These are phyloP conservation scores for Lecanicillium sp. DNA, from an alignment of 2,329 filamentous ascomycete species.

Conservation along the genomic window DNA sequence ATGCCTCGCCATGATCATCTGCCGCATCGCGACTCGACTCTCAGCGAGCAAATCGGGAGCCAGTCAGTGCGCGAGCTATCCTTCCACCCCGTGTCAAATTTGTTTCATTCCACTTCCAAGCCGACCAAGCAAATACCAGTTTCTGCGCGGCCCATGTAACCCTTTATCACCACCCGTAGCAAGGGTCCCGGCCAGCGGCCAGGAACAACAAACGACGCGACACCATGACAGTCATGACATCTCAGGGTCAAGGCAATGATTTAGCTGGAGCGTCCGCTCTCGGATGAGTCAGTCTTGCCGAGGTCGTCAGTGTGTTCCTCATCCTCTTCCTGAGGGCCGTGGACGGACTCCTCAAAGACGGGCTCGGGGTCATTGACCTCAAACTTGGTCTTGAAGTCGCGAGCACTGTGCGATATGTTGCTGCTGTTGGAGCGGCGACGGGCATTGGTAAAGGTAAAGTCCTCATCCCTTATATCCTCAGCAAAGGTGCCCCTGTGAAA, in stretches of 20 bases:
- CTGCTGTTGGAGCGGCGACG: constrained; percentile 92
- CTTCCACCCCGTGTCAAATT: constrained; percentile 3
- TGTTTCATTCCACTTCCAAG: neutral
- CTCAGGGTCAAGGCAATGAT: neutral
- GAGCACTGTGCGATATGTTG: constrained; percentile 59
- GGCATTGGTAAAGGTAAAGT: constrained; percentile 76
- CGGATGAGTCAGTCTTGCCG: constrained; percentile 50
- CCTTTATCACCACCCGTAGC: neutral
- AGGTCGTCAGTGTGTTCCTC: constrained; percentile 43
- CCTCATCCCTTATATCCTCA: constrained; percentile 76
- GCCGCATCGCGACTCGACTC: too few species aligned
- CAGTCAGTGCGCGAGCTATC: neutral
- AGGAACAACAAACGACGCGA: neutral
- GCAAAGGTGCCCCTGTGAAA: constrained; percentile 67
- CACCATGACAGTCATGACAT: constrained; percentile 10
- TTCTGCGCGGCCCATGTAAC: neutral
- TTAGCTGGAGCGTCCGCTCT: constrained; percentile 44
- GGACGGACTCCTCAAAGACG: constrained; percentile 81
- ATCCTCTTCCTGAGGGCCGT: constrained; percentile 56
- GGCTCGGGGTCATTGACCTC: constrained; percentile 84
- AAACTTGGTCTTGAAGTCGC: constrained; percentile 93
- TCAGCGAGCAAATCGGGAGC: too few species aligned
- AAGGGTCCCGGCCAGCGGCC: neutral
- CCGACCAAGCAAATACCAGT: constrained; percentile 4
- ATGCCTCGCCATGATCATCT: too few species aligned